Evolutionary conservation across 768 basidiomycete genomes (phyloP).

Genomic region (Amanita pallidorosea): DNA sequence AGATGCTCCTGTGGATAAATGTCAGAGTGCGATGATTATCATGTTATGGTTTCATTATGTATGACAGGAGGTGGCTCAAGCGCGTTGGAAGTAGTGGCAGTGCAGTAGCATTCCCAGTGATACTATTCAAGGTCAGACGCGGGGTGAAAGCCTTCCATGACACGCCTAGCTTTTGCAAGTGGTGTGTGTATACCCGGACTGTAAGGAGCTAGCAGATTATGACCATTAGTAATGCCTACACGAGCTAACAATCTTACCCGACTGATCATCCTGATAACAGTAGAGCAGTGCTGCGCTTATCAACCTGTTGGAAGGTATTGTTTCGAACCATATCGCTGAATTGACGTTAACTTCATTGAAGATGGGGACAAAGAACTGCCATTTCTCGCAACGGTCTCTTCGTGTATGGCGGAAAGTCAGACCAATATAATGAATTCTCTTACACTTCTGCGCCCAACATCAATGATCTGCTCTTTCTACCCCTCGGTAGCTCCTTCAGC

Average conservation of each 20-base stretch:
- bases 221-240: not conserved
- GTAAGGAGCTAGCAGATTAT: not conserved
- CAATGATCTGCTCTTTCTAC: constrained; percentile 61
- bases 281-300: not conserved
- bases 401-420: constrained; percentile 76
- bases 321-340: not conserved
- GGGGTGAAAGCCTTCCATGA: not conserved
- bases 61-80: too few relatives aligned
- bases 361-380: constrained; percentile 78
- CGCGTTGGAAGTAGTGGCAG: too few relatives aligned
- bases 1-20: not conserved
- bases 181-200: not conserved
- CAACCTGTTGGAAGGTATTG: not conserved
- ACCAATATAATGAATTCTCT: constrained; percentile 52
- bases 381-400: constrained; percentile 49
- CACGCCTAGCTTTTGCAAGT: not conserved
- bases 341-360: constrained; percentile 15
- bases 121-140: too few relatives aligned
- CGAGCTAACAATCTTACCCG: not conserved
- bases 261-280: not conserved
- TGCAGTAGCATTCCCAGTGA: too few relatives aligned
- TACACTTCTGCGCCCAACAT: constrained; percentile 69
- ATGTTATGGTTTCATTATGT: too few relatives aligned
- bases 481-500: constrained; percentile 49
- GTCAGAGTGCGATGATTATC: too few relatives aligned